These are phyloP conservation scores for Claviceps monticola DNA, from an alignment of 2,329 filamentous ascomycete species.

Conservation along the genomic window DNA sequence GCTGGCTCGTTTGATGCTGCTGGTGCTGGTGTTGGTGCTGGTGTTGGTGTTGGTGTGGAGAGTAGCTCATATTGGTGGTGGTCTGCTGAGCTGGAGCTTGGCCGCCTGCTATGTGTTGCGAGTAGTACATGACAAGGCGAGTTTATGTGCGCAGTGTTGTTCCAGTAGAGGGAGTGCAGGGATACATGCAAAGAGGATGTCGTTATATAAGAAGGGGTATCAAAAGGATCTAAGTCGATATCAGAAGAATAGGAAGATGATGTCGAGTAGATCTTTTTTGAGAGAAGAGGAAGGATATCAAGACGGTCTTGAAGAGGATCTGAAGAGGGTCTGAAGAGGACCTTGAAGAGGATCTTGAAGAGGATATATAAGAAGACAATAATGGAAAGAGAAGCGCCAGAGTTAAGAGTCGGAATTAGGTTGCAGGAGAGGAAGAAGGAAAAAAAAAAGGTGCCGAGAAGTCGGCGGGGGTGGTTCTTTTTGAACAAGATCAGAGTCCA, in stretches of 20 bases:
- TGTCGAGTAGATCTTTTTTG: no score
- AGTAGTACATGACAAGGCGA: slow-evolving; percentile 55
- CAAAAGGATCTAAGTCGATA: slow-evolving; percentile 39
- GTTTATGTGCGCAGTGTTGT: no score
- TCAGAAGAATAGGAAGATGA: background rate
- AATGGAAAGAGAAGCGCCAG: background rate
- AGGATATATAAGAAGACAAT: background rate
- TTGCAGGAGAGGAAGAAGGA: background rate
- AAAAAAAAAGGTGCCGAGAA: slow-evolving; percentile 14
- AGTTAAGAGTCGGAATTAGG: background rate
- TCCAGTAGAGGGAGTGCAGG: no score
- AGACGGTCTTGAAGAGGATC: no score
- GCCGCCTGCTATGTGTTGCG: slow-evolving; percentile 63
- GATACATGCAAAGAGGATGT: background rate
- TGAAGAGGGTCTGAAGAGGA: no score
- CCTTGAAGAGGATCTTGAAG: no score
- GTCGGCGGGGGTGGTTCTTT: slow-evolving; percentile 6
- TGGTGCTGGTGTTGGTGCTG: no score
- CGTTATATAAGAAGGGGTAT: no score
- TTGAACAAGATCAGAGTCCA: slow-evolving; percentile 8
- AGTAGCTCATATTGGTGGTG: slow-evolving; percentile 56
- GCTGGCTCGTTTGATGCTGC: slow-evolving; percentile 49
- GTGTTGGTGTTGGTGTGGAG: slow-evolving; percentile 19
- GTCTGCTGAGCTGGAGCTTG: slow-evolving; percentile 64
- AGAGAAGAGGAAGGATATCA: no score